Evolutionary conservation across 306 rosid genomes (phyloP).

Genomic region (Begonia peltatifolia): DNA sequence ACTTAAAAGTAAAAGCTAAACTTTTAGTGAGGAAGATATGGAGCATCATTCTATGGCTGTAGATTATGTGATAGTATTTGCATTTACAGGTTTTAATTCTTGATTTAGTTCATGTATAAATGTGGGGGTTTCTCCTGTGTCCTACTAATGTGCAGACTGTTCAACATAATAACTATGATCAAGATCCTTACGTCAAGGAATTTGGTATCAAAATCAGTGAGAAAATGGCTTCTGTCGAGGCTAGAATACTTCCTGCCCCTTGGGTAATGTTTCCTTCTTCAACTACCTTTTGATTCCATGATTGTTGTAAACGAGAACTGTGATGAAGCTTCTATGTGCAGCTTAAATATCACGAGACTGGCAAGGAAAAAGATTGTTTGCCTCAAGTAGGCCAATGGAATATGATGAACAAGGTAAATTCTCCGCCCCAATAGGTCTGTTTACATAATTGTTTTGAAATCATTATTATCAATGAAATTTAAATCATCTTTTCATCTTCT

Average conservation of each 20-base stretch:
- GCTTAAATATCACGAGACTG: constrained; percentile 91
- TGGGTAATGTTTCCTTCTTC: constrained; percentile 51
- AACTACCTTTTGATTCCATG: constrained; percentile 3
- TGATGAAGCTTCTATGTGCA: constrained; percentile 20
- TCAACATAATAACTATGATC: constrained; percentile 76
- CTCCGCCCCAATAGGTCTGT: too few relatives aligned
- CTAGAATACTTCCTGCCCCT: constrained; percentile 95
- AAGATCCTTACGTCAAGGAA: constrained; percentile 93
- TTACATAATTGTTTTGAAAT: too few relatives aligned
- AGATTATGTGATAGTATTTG: too few relatives aligned
- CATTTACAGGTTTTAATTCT: background rate
- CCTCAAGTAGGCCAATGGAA: constrained; percentile 99
- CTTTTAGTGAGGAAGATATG: too few relatives aligned
- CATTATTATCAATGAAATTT: background rate
- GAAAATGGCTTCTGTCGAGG: constrained; percentile 82
- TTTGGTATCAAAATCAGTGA: constrained; percentile 84
- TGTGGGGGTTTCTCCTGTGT: constrained; percentile 6
- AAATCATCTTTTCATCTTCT: background rate
- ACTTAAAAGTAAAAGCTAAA: too few relatives aligned
- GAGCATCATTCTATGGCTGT: too few relatives aligned
- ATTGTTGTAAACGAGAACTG: constrained; percentile 5
- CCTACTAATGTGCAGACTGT: constrained; percentile 36
- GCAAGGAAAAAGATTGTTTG: constrained; percentile 89
- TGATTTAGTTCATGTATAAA: constrained; percentile 1
- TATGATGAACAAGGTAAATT: constrained; percentile 90